Conservation (phyloP, 768 basidiomycete genomes). For the Hysterangium stoloniferum region DNA sequence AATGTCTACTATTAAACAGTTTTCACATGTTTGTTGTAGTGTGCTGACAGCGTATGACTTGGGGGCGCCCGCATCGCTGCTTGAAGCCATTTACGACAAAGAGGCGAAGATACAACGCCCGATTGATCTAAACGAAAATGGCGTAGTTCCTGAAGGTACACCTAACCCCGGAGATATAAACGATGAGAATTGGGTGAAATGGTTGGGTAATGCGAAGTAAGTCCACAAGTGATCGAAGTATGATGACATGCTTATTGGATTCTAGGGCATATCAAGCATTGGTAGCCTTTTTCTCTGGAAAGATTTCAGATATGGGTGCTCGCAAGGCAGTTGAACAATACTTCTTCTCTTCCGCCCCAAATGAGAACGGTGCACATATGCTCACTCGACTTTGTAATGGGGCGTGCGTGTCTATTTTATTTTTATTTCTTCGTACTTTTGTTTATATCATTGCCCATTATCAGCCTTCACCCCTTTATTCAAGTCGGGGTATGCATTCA, state of each 20-base stretch:
- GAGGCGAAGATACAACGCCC: constrained; percentile 33
- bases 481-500: constrained; percentile 37
- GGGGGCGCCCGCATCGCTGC: constrained; percentile 37
- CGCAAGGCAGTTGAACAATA: constrained; percentile 38
- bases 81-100: constrained; percentile 43
- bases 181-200: constrained; percentile 40
- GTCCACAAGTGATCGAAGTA: constrained; percentile 11
- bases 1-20: background rate
- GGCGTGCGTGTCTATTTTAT: constrained; percentile 22
- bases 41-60: constrained; percentile 50
- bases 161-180: constrained; percentile 24
- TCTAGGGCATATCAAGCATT: constrained; percentile 25
- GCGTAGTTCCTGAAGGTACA: constrained; percentile 23
- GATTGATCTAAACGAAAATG: constrained; percentile 29
- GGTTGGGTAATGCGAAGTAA: constrained; percentile 42
- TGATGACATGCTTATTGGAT: constrained; percentile 26
- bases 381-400: constrained; percentile 28
- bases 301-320: constrained; percentile 31
- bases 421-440: background rate
- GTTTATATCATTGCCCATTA: background rate
- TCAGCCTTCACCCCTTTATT: constrained; percentile 49
- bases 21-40: constrained; percentile 22
- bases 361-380: constrained; percentile 27
- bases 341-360: constrained; percentile 33
- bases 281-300: constrained; percentile 29